These are phyloP conservation scores for Penicillium sp. DNA, from an alignment of 2,329 filamentous ascomycete genomes.

Conservation along the genomic window DNA sequence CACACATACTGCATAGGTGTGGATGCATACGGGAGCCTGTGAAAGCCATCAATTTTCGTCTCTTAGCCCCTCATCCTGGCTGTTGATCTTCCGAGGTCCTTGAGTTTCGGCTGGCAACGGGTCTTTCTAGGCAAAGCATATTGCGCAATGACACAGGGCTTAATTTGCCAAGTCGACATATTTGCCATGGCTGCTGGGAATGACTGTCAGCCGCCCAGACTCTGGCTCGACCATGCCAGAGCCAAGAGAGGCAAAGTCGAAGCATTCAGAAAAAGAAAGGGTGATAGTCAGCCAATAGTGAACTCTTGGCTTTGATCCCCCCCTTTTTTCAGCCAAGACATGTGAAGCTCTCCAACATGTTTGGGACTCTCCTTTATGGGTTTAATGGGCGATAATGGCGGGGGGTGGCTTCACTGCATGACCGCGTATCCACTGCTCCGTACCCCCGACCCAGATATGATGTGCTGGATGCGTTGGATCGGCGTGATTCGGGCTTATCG, in stretches of 20 bases:
- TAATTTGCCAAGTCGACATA: slow-evolving; percentile 17
- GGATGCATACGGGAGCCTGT: slow-evolving; percentile 14
- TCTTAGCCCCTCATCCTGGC: slow-evolving; percentile 29
- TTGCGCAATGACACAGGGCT: slow-evolving; percentile 17
- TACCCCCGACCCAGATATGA: slow-evolving; percentile 19
- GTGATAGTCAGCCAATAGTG: slow-evolving; percentile 29
- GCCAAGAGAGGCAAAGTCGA: slow-evolving; percentile 30
- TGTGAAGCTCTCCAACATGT: slow-evolving; percentile 26
- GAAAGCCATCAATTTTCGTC: slow-evolving; percentile 14
- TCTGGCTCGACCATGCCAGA: slow-evolving; percentile 16
- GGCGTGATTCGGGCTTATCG: slow-evolving; percentile 25
- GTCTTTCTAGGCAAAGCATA: slow-evolving; percentile 16
- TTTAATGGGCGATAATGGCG: slow-evolving; percentile 24
- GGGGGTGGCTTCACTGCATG: slow-evolving; percentile 21
- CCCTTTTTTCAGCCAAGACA: slow-evolving; percentile 30
- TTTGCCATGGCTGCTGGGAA: slow-evolving; percentile 18
- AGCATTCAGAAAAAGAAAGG: slow-evolving; percentile 24
- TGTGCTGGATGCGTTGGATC: slow-evolving; percentile 26
- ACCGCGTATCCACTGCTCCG: slow-evolving; percentile 22
- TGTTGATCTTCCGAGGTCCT: slow-evolving; percentile 36
- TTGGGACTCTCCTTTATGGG: slow-evolving; percentile 15
- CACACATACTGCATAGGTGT: slow-evolving; percentile 5
- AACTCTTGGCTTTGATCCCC: slow-evolving; percentile 25
- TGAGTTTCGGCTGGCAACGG: slow-evolving; percentile 30
- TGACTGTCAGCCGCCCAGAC: slow-evolving; percentile 13